phyloP scores from a whole-genome alignment of 148 eudicot genomes.

The Bassia scoparia region DNA sequence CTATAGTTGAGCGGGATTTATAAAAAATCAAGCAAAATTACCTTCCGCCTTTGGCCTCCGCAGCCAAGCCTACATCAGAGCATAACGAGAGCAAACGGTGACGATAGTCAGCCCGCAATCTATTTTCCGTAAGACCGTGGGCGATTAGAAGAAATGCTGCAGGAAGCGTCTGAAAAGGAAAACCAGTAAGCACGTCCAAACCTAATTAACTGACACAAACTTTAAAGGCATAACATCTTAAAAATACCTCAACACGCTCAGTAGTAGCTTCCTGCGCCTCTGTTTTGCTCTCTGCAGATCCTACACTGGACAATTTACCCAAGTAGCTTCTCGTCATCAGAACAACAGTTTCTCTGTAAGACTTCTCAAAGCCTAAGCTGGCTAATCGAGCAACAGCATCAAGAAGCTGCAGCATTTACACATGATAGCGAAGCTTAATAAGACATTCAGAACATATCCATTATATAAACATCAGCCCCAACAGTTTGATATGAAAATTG shows the following conservation, averaged over 20 bases:
- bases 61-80: conserved; percentile 98
- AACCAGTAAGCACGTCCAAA: conserved; percentile 50
- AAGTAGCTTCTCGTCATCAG: conserved; percentile 87
- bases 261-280: conserved; percentile 84
- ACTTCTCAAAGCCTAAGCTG: conserved; percentile 94
- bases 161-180: conserved; percentile 83
- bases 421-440: conserved; percentile 11
- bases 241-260: conserved; percentile 88
- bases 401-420: conserved; percentile 73
- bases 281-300: conserved; percentile 89
- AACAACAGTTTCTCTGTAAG: conserved; percentile 95
- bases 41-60: conserved; percentile 99
- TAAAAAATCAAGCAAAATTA: conserved; percentile 23
- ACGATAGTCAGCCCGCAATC: conserved; percentile 84
- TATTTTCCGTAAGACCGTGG: conserved; percentile 47
- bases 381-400: conserved; percentile 97
- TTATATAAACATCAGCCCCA: background rate
- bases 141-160: conserved; percentile 91
- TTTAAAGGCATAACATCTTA: conserved; percentile 12
- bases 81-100: conserved; percentile 88
- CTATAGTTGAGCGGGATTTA: background rate
- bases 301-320: conserved; percentile 72
- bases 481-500: background rate
- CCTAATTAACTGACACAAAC: conserved; percentile 9
- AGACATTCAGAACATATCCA: background rate